phyloP scores from a whole-genome alignment of 1,139 yeast genomes.

The Blastobotrys persicus region DNA sequence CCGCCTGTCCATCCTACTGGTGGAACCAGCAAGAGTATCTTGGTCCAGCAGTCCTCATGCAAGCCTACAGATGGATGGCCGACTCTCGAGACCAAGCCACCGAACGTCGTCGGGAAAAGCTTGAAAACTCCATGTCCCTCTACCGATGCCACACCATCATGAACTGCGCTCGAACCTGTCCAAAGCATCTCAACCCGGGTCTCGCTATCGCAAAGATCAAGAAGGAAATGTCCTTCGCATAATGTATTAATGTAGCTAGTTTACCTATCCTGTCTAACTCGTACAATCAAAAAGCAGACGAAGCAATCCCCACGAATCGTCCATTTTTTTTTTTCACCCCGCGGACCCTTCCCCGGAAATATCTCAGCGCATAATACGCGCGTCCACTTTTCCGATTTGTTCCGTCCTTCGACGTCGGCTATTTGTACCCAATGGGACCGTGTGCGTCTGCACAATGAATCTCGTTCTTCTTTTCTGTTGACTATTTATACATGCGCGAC shows the following conservation, averaged over 20 bases:
- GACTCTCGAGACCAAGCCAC: slow-evolving; percentile 96
- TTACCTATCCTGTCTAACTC: not conserved
- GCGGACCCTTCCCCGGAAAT: too few relatives aligned
- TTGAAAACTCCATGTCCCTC: slow-evolving; percentile 94
- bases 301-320: too few relatives aligned
- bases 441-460: too few relatives aligned
- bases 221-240: slow-evolving; percentile 84
- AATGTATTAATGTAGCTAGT: slow-evolving; percentile 22
- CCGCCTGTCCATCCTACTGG: slow-evolving; percentile 99
- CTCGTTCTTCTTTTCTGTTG: too few relatives aligned
- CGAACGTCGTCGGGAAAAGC: slow-evolving; percentile 74
- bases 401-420: too few relatives aligned
- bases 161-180: slow-evolving; percentile 98
- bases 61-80: slow-evolving; percentile 97
- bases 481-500: too few relatives aligned
- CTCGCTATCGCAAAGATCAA: slow-evolving; percentile 95
- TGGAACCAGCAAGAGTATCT: slow-evolving; percentile 99
- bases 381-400: too few relatives aligned
- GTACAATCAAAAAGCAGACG: too few relatives aligned
- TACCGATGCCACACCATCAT: slow-evolving; percentile 99
- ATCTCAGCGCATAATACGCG: too few relatives aligned
- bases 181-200: slow-evolving; percentile 99
- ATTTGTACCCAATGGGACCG: too few relatives aligned
- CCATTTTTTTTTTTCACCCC: too few relatives aligned
- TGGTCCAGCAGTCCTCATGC: slow-evolving; percentile 98